phyloP scores from a whole-genome alignment of 1,284 basidiomycete genomes.

The Mycosarcoma maydis region DNA sequence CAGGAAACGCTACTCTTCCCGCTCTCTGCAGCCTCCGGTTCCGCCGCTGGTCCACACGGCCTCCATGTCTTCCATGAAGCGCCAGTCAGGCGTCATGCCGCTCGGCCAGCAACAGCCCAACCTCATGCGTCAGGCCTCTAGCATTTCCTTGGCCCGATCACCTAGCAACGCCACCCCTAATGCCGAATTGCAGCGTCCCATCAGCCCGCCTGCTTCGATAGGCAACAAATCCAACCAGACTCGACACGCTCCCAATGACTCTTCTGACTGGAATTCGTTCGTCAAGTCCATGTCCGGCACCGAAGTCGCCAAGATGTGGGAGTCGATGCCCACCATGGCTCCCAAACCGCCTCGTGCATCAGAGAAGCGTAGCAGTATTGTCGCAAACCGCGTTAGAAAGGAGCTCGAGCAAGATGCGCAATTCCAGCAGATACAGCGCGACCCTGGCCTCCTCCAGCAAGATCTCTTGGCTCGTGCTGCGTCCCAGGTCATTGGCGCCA shows the following conservation, averaged over 20 bases:
- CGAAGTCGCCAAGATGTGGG: constrained; percentile 55
- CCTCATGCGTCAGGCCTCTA: constrained; percentile 38
- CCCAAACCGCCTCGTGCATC: constrained; percentile 19
- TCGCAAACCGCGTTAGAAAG: constrained; percentile 48
- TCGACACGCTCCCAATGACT: constrained; percentile 18
- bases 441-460: constrained; percentile 46
- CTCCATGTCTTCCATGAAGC: constrained; percentile 25
- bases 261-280: constrained; percentile 58
- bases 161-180: constrained; percentile 4
- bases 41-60: constrained; percentile 28
- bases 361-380: constrained; percentile 45
- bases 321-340: constrained; percentile 37
- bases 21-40: constrained; percentile 30
- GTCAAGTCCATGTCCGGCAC: constrained; percentile 56
- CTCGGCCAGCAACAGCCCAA: constrained; percentile 45
- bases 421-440: constrained; percentile 47
- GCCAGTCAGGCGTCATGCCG: constrained; percentile 42
- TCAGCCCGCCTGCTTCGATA: constrained; percentile 43
- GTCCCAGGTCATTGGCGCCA: constrained; percentile 54
- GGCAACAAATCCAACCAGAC: constrained; percentile 14
- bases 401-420: constrained; percentile 59
- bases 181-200: constrained; percentile 22
- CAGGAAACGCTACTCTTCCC: constrained; percentile 19
- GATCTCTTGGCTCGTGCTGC: constrained; percentile 57
- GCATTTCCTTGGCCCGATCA: constrained; percentile 10